Percentiles rank a stretch among this genome's conserved stretches.
phyloP scores from a whole-genome alignment of 768 basidiomycete species.

The Agrocybe chaxingu region DNA sequence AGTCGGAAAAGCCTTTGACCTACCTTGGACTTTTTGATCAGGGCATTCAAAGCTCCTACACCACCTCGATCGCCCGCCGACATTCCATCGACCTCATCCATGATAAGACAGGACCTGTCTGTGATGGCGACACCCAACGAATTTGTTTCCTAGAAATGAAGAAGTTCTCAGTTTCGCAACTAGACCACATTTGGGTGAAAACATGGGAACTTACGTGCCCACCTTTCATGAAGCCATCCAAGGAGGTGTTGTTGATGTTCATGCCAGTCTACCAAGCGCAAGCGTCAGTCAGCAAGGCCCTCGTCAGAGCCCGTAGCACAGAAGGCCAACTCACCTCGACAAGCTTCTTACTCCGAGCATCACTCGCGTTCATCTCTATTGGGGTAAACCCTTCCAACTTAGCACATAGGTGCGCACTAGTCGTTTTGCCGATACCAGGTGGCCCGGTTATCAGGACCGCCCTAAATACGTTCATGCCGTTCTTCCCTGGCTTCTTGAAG shows the following conservation, averaged over 20 bases:
- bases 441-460: slow-evolving; percentile 90
- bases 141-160: slow-evolving; percentile 42
- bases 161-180: neutral
- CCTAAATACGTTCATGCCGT: slow-evolving; percentile 80
- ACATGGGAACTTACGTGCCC: slow-evolving; percentile 34
- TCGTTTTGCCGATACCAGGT: slow-evolving; percentile 98
- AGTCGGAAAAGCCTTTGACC: neutral
- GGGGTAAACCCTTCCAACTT: slow-evolving; percentile 88
- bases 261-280: slow-evolving; percentile 64
- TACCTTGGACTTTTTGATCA: slow-evolving; percentile 93
- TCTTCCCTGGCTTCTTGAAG: slow-evolving; percentile 95
- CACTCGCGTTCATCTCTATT: slow-evolving; percentile 96
- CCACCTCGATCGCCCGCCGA: slow-evolving; percentile 96
- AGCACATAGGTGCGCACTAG: slow-evolving; percentile 89
- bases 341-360: slow-evolving; percentile 92
- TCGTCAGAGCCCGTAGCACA: neutral
- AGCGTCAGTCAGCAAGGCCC: neutral
- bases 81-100: slow-evolving; percentile 99
- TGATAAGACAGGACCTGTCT: slow-evolving; percentile 83
- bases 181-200: neutral
- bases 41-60: slow-evolving; percentile 84
- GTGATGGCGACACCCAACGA: slow-evolving; percentile 73
- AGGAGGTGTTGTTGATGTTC: slow-evolving; percentile 84
- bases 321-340: slow-evolving; percentile 63
- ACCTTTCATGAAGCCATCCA: slow-evolving; percentile 82